Base-by-base conservation (phyloP, 352 stramenopile species). In the Phytophthora pinifolia region DNA sequence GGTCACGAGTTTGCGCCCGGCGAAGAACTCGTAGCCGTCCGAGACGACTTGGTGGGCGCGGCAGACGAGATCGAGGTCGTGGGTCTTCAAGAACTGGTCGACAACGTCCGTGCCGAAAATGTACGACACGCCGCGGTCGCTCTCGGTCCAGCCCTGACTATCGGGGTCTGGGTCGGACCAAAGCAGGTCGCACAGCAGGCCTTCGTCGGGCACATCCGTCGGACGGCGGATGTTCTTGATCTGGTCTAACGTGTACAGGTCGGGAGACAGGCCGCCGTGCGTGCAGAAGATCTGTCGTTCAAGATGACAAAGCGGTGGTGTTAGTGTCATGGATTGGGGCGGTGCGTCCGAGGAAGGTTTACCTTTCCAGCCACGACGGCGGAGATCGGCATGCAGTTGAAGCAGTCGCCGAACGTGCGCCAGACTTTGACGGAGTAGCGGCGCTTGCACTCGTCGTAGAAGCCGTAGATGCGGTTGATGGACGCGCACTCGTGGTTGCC, bases 1-100 rank as follows among this genome's bases (percentile, higher is more conserved):
- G 12, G 98, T 99, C 9, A 99, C 97, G 30, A 99, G 87, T 69
- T 98, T 97, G 46, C 97, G 85, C 22, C 94, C 86, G 1, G 97
- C 97, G 69, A 99, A 99, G 75, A 99, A 99, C 77, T 99, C 97
- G 78, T 99, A 99, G 33, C 98, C 98, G 70, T 99, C 98, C 60
- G 99, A 98, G 7, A 99, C 97, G 41, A 99, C 96, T 74, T 99
- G 97, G 76, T 99, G 98, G 20, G 97, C 98, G 41, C 98, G 74
- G 41, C 98, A 98, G 14, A 99, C 87, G 8, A 99, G 86, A 59
- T 99, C 97, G 15, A 99, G 72, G 73, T 99, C 96, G 64, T 99
- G 96, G 18, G 81, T 76, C 42, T 97, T 83, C 38, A 99, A 76
- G 70, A 99, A 99, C 45, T 98, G 81, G 49, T 93, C 76, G 4